Base-by-base conservation (phyloP, 2,329 filamentous ascomycete species). In the Alternaria consortialis region DNA sequence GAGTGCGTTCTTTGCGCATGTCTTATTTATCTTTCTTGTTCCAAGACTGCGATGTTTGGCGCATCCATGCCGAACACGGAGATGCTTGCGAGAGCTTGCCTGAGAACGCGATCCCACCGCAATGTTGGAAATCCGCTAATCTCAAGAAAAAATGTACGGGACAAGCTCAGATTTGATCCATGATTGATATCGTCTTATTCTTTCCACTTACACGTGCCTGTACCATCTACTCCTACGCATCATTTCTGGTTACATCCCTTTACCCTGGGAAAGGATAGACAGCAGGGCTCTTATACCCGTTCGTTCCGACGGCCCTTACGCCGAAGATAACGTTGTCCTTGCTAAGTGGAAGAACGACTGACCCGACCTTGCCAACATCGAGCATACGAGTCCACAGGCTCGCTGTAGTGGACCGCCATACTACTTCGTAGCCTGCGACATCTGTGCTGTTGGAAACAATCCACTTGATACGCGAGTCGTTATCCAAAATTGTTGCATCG, bases 241-340 rank as follows among this genome's bases (percentile, higher is more conserved):
- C 6, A 25, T 42, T 15, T 25, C 20, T 3, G 12, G 2, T 15
- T 7, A 5, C 20, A n/a, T 12, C 23, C 7, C 27, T 43, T 46
- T 51, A 73, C 2, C 66, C 72, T 3, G 81, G 78, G 58, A 82
- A 76, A 4, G 81, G 81, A 66, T 81, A 82, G 2, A 80, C 79
- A 53, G 82, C 83, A 4, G 82, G 83, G 69, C 82, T 84, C 74
- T 80, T 84, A 57, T 80, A 82, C n/a, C 84, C 84, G 70, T 84
- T 82, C 60, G 66, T 78, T 0, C 83, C 83, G 5, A 85, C 83
- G 20, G 84, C 79, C 63, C 86, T 76, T 0, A 88, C 79, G 0
- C 86, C 86, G 74, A 88, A 87, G 25, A 86, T 81, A 12, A 85
- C 83, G 74, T 87, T 86, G 62, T 88, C 86, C 74, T 87, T 87